phyloP scores from a whole-genome alignment of 164 flowering plant genomes.

The Cinnamomum micranthum region DNA sequence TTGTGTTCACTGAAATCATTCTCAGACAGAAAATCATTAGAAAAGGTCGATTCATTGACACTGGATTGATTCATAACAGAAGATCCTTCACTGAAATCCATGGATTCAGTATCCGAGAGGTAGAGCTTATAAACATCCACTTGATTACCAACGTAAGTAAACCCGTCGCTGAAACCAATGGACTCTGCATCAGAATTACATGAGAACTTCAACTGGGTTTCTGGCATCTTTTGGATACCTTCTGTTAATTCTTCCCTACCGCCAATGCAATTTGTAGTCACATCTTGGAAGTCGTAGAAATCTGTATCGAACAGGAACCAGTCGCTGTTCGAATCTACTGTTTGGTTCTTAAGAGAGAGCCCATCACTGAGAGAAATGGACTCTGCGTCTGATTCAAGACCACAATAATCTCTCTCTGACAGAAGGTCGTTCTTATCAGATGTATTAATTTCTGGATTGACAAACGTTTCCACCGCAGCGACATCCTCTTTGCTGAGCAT shows the following conservation, averaged over 20 bases:
- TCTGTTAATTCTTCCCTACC: slow-evolving; percentile 15
- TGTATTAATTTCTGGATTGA: neutral
- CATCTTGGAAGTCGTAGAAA: slow-evolving; percentile 23
- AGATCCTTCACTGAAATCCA: slow-evolving; percentile 18
- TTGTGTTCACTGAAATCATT: slow-evolving; percentile 17
- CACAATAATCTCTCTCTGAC: slow-evolving; percentile 27
- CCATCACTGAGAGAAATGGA: slow-evolving; percentile 32
- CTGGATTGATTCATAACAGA: neutral
- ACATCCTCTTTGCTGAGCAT: neutral
- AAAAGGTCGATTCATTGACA: neutral
- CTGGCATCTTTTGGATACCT: slow-evolving; percentile 13
- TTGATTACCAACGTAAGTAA: neutral
- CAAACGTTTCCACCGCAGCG: neutral
- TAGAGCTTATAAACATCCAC: neutral
- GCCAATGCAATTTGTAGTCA: neutral
- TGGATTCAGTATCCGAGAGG: neutral
- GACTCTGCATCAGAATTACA: neutral
- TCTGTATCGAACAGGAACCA: slow-evolving; percentile 52
- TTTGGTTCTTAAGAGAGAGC: slow-evolving; percentile 20
- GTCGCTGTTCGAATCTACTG: slow-evolving; percentile 30
- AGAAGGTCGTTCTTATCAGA: neutral
- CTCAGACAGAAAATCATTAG: slow-evolving; percentile 19
- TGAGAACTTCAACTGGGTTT: slow-evolving; percentile 6
- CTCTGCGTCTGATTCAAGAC: slow-evolving; percentile 37
- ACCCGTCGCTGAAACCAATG: slow-evolving; percentile 15